phyloP scores from a whole-genome alignment of 768 basidiomycete species.

The Pisolithus tinctorius region DNA sequence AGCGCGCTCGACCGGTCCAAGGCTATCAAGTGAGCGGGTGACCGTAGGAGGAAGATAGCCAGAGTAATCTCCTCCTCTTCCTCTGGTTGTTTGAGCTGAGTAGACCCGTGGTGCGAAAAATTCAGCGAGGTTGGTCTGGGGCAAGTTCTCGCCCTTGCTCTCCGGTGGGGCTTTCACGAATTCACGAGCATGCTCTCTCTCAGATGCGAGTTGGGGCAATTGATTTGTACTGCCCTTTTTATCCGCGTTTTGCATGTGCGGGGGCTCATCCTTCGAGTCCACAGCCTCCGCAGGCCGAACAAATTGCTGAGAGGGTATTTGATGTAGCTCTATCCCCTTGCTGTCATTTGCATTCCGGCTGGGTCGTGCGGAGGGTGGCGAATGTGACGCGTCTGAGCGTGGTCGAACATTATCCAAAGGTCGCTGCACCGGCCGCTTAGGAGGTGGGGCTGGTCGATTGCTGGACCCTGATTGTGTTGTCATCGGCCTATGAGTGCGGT shows the following conservation, averaged over 20 bases:
- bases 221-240: neutral
- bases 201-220: conserved; percentile 5
- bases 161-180: too few relatives aligned
- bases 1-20: conserved; percentile 40
- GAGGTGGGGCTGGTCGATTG: neutral
- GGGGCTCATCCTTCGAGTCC: neutral
- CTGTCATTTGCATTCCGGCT: neutral
- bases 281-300: neutral
- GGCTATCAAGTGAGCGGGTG: conserved; percentile 22
- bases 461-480: neutral
- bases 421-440: neutral
- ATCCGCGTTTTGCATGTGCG: neutral
- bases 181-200: conserved; percentile 7
- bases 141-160: conserved; percentile 6
- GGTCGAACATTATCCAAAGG: neutral
- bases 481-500: too few relatives aligned
- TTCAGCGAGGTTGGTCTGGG: conserved; percentile 14
- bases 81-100: neutral
- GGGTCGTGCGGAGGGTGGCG: neutral
- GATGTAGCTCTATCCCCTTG: neutral
- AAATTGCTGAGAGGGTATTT: neutral
- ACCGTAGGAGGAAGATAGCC: conserved; percentile 31
- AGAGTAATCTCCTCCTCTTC: conserved; percentile 47
- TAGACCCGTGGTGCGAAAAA: conserved; percentile 10
- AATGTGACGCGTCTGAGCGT: neutral